Conservation (phyloP, 176 grass and related monocot species). For the Thinopyrum elongatum region DNA sequence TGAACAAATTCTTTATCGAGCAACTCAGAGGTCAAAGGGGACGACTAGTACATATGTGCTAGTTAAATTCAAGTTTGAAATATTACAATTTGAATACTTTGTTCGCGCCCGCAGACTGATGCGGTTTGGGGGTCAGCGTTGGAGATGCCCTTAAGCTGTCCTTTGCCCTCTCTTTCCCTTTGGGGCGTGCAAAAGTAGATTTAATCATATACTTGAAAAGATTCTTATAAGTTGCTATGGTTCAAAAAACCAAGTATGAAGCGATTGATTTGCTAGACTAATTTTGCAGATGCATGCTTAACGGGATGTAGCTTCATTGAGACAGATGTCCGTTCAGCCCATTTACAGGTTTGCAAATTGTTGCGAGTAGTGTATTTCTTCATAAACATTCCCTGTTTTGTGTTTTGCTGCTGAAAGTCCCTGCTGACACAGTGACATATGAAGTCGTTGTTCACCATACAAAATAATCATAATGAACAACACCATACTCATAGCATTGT, state of each 20-base stretch:
- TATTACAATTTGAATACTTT: too few relatives aligned
- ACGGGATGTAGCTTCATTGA: slow-evolving; percentile 55
- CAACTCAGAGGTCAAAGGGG: too few relatives aligned
- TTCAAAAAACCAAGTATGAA: slow-evolving; percentile 1
- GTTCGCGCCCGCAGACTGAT: too few relatives aligned
- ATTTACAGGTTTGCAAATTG: slow-evolving; percentile 71
- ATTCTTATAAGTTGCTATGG: neutral
- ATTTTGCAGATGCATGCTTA: slow-evolving; percentile 79
- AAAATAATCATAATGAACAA: neutral
- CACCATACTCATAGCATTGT: neutral
- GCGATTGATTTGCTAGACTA: slow-evolving; percentile 5
- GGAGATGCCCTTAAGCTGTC: neutral
- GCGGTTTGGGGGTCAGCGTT: too few relatives aligned
- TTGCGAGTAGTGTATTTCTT: neutral
- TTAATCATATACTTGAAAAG: neutral
- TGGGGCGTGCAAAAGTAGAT: neutral
- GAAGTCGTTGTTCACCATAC: slow-evolving; percentile 1
- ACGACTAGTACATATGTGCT: too few relatives aligned
- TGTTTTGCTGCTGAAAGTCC: neutral
- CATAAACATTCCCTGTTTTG: neutral
- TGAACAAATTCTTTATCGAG: too few relatives aligned
- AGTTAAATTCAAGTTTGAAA: too few relatives aligned
- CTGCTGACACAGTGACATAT: slow-evolving; percentile 26
- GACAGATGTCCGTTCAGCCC: slow-evolving; percentile 79
- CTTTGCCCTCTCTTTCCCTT: neutral